A percentile compares a stretch with the other conserved stretches of the same genome.
phyloP scores from a whole-genome alignment of 441 rosid species.

The Dalechampia spathulata region DNA sequence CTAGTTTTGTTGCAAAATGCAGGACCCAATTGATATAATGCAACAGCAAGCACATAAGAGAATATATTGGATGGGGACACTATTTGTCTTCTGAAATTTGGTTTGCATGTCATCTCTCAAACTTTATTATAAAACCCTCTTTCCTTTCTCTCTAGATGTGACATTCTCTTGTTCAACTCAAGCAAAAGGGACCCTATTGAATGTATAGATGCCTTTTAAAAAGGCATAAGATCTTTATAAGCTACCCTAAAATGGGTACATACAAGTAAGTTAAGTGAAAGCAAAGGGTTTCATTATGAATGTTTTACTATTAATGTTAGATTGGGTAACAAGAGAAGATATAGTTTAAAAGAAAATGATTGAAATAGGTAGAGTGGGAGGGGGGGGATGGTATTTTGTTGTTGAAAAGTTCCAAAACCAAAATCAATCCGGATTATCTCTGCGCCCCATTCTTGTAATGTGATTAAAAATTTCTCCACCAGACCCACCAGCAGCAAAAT shows the following conservation, averaged over 20 bases:
- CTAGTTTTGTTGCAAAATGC: slow-evolving; percentile 16
- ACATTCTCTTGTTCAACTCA: slow-evolving; percentile 23
- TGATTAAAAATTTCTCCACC: slow-evolving; percentile 32
- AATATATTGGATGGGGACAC: slow-evolving; percentile 31
- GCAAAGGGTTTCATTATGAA: too few relatives aligned
- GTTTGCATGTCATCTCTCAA: slow-evolving; percentile 11
- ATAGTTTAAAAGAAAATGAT: slow-evolving; percentile 1
- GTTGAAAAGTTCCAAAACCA: slow-evolving; percentile 45
- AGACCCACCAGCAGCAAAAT: slow-evolving; percentile 45
- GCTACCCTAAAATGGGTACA: slow-evolving; percentile 12
- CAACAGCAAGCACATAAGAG: slow-evolving; percentile 26
- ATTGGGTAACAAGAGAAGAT: too few relatives aligned
- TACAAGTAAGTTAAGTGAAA: not conserved
- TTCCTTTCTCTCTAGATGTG: slow-evolving; percentile 24
- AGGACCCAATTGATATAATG: slow-evolving; percentile 26
- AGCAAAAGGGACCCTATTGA: slow-evolving; percentile 12
- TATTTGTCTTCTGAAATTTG: slow-evolving; percentile 17
- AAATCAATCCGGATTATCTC: slow-evolving; percentile 44
- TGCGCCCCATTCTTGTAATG: slow-evolving; percentile 47
- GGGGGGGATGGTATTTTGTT: slow-evolving; percentile 23
- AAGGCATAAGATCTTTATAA: not conserved
- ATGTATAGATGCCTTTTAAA: too few relatives aligned
- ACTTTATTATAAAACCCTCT: slow-evolving; percentile 8
- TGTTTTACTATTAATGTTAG: too few relatives aligned
- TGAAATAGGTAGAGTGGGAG: not conserved